Evolutionary conservation across 257 asterid species (phyloP).

Genomic region (Solanum ossicruentum): DNA sequence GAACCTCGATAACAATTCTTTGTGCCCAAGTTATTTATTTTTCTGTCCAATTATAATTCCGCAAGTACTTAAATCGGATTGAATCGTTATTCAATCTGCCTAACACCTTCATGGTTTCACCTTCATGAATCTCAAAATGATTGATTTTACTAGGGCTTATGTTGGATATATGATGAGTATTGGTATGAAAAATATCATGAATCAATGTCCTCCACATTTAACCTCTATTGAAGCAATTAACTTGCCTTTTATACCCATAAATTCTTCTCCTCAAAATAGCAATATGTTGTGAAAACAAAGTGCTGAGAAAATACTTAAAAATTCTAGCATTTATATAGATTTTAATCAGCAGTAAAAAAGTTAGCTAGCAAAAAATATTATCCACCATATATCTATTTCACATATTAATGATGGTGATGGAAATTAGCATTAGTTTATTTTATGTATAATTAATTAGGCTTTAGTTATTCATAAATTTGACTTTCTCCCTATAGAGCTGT

Average conservation of each 20-base stretch:
- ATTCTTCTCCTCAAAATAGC: neutral
- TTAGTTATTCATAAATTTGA: neutral
- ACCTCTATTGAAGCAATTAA: neutral
- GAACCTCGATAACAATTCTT: too few relatives aligned
- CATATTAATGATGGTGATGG: neutral
- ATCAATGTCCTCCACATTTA: neutral
- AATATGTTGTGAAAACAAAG: neutral
- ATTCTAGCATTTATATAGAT: neutral
- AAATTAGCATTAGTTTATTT: neutral
- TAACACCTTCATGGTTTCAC: too few relatives aligned
- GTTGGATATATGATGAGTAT: neutral
- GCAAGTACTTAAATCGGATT: too few relatives aligned
- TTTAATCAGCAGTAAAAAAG: neutral
- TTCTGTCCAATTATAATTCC: too few relatives aligned
- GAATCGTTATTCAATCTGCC: too few relatives aligned
- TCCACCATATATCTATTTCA: neutral
- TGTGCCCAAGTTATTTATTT: too few relatives aligned
- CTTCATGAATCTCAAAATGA: neutral
- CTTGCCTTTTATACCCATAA: neutral
- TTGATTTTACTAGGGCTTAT: neutral
- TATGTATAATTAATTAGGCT: neutral
- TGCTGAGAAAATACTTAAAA: neutral
- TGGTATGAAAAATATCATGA: neutral
- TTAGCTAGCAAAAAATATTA: neutral
- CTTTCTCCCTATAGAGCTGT: too few relatives aligned